Evolutionary conservation across 1,284 basidiomycete genomes (phyloP).

Genomic region (Hemileia vastatrix): DNA sequence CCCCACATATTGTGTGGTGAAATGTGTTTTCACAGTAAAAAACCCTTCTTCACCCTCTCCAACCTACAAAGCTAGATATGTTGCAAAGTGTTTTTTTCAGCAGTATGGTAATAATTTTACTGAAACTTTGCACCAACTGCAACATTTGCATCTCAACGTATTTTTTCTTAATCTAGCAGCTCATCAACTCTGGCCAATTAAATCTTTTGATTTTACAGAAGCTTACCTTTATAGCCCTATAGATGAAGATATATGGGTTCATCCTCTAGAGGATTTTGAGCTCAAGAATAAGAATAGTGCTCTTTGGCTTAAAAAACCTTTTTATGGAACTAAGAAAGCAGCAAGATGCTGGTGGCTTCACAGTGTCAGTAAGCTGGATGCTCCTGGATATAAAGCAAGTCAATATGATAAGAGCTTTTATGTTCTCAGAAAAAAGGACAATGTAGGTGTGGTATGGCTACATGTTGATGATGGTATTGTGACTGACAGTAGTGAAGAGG

Average conservation of each 20-base stretch:
- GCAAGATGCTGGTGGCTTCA: constrained; percentile 10
- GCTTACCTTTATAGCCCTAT: background rate
- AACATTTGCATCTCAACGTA: background rate
- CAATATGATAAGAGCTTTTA: background rate
- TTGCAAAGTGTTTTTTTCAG: too few relatives aligned
- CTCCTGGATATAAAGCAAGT: background rate
- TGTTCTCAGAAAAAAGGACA: background rate
- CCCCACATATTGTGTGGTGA: too few relatives aligned
- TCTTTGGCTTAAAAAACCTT: background rate
- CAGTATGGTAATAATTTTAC: background rate
- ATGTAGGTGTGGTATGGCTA: background rate
- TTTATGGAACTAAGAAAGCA: constrained; percentile 9
- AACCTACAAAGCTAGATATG: too few relatives aligned
- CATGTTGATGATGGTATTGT: constrained; percentile 12
- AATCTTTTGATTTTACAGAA: background rate
- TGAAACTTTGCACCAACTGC: constrained; percentile 1
- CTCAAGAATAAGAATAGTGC: background rate
- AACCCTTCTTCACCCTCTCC: too few relatives aligned
- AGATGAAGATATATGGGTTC: background rate
- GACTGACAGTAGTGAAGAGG: background rate
- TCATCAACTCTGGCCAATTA: background rate
- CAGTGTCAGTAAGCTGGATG: background rate
- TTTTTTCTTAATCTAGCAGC: background rate
- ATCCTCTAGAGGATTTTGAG: background rate
- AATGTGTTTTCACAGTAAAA: too few relatives aligned